phyloP scores from a whole-genome alignment of 2,329 filamentous ascomycete genomes.

The Claviceps sp. region DNA sequence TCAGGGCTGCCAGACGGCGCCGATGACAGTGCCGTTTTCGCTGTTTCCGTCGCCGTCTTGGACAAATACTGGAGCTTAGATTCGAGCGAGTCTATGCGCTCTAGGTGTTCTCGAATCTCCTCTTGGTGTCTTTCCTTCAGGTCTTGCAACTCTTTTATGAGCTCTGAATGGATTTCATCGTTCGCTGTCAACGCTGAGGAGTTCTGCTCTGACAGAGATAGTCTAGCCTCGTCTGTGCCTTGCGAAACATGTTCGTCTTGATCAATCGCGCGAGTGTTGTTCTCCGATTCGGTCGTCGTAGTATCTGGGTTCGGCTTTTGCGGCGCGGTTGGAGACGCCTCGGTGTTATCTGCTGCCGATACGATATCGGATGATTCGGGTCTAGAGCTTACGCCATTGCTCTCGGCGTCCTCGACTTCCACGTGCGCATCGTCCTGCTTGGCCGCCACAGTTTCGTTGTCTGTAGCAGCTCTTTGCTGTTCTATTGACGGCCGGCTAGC shows the following conservation, averaged over 20 bases:
- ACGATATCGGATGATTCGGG: neutral
- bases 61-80: conserved; percentile 83
- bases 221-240: neutral
- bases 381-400: neutral
- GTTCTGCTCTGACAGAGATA: neutral
- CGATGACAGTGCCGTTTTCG: conserved; percentile 52
- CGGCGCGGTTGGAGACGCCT: neutral
- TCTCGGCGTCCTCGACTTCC: neutral
- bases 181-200: neutral
- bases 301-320: neutral
- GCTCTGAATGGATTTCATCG: conserved; percentile 1
- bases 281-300: neutral
- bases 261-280: neutral
- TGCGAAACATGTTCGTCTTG: neutral
- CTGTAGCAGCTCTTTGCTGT: conserved; percentile 14
- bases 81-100: conserved; percentile 84
- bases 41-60: conserved; percentile 62
- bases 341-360: neutral
- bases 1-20: conserved; percentile 54
- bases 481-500: conserved; percentile 16
- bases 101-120: conserved; percentile 70
- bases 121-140: conserved; percentile 45
- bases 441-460: conserved; percentile 8
- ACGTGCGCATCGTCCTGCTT: neutral
- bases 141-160: conserved; percentile 13